Evolutionary conservation across 306 rosid genomes (phyloP).

Genomic region (Pyrus betulifolia): DNA sequence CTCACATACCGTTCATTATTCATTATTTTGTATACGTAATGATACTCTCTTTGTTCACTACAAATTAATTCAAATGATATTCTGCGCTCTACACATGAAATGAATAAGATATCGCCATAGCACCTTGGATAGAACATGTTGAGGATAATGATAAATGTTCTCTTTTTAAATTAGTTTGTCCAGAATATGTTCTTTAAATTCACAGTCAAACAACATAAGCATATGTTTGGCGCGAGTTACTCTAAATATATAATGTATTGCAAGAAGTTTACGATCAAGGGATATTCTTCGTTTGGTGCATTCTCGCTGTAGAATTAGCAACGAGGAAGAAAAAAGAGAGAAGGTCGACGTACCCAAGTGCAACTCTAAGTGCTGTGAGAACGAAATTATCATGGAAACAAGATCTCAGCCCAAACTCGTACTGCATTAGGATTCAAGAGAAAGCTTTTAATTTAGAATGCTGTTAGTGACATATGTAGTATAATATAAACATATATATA

Average conservation of each 20-base stretch:
- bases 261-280: too few species aligned
- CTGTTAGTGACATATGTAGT: background rate
- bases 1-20: background rate
- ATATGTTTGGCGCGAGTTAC: background rate
- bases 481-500: too few species aligned
- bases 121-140: background rate
- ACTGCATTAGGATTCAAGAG: slow-evolving; percentile 46
- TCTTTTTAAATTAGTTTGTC: background rate
- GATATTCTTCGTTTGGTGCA: too few species aligned
- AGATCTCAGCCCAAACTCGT: slow-evolving; percentile 81
- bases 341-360: slow-evolving; percentile 57
- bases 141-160: background rate
- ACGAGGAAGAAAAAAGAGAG: background rate
- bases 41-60: background rate
- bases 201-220: background rate
- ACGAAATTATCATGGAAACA: slow-evolving; percentile 64
- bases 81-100: too few species aligned
- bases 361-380: slow-evolving; percentile 50
- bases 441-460: slow-evolving; percentile 11
- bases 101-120: background rate
- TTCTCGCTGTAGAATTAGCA: background rate
- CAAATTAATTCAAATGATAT: too few species aligned
- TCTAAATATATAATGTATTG: background rate
- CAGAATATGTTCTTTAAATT: background rate
- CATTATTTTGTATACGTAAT: background rate